These are phyloP conservation scores for Pythium vanterpoolii DNA, from an alignment of 352 stramenopile genomes.

Conservation along the genomic window DNA sequence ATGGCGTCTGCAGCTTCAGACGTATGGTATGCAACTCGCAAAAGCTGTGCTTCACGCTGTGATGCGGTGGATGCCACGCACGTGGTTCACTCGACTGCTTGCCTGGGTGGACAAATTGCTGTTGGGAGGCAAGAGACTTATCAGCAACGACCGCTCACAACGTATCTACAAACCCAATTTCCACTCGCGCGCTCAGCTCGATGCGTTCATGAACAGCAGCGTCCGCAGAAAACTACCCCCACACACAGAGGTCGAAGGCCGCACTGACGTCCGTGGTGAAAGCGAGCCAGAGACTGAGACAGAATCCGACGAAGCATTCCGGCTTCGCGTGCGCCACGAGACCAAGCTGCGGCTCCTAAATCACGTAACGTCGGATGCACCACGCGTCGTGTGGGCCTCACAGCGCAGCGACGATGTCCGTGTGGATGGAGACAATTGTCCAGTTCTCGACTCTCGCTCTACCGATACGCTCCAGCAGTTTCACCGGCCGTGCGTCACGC, in stretches of 20 bases:
- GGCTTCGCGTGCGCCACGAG: constrained; percentile 53
- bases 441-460: background rate
- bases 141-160: background rate
- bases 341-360: constrained; percentile 50
- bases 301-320: constrained; percentile 48
- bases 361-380: constrained; percentile 38
- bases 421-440: background rate
- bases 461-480: constrained; percentile 17
- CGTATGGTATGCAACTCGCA: background rate
- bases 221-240: background rate
- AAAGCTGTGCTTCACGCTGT: background rate
- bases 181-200: background rate
- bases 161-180: background rate
- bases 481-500: constrained; percentile 27
- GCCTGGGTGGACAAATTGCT: background rate
- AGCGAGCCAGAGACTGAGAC: background rate
- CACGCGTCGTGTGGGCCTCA: constrained; percentile 54
- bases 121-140: background rate
- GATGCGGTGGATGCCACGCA: background rate
- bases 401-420: constrained; percentile 27
- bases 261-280: background rate
- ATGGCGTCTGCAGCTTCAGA: background rate
- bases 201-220: background rate
- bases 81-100: background rate
- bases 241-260: background rate